phyloP scores from a whole-genome alignment of 2,329 filamentous ascomycete genomes.

The Fusarium tjaetaba region DNA sequence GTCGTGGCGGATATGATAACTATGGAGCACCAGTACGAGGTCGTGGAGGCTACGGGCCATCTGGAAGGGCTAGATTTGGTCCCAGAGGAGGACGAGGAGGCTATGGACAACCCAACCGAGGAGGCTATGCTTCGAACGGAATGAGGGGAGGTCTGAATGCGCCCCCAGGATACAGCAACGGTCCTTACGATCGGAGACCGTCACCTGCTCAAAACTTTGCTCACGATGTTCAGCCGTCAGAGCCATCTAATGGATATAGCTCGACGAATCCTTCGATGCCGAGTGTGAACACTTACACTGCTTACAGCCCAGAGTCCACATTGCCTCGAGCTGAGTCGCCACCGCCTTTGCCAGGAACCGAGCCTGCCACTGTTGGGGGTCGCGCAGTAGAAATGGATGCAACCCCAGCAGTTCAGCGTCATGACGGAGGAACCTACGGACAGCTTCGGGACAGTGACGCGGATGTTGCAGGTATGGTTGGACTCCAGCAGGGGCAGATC shows the following conservation, averaged over 20 bases:
- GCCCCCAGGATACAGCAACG: slow-evolving; percentile 56
- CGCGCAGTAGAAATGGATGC: slow-evolving; percentile 86
- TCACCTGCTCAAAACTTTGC: slow-evolving; percentile 53
- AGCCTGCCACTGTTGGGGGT: slow-evolving; percentile 58
- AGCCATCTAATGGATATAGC: slow-evolving; percentile 41
- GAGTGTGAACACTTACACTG: slow-evolving; percentile 53
- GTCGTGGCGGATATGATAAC: slow-evolving; percentile 61
- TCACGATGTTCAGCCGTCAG: slow-evolving; percentile 53
- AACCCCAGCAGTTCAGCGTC: slow-evolving; percentile 56
- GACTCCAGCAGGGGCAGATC: slow-evolving; percentile 67
- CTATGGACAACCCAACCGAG: slow-evolving; percentile 47
- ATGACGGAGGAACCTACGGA: slow-evolving; percentile 57
- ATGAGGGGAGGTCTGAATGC: slow-evolving; percentile 49
- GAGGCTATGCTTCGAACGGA: slow-evolving; percentile 42
- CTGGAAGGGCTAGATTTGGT: slow-evolving; percentile 56
- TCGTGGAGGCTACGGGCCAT: slow-evolving; percentile 57
- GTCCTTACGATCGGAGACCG: slow-evolving; percentile 52
- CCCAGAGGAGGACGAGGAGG: slow-evolving; percentile 51
- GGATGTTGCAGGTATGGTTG: slow-evolving; percentile 79
- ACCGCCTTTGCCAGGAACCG: slow-evolving; percentile 65
- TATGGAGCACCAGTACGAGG: slow-evolving; percentile 55
- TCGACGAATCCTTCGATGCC: slow-evolving; percentile 46
- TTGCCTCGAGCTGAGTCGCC: slow-evolving; percentile 72
- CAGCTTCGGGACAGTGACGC: slow-evolving; percentile 71
- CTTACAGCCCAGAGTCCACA: slow-evolving; percentile 56